phyloP scores from a whole-genome alignment of 2,329 filamentous ascomycete genomes.

The Botrytis paeoniae region DNA sequence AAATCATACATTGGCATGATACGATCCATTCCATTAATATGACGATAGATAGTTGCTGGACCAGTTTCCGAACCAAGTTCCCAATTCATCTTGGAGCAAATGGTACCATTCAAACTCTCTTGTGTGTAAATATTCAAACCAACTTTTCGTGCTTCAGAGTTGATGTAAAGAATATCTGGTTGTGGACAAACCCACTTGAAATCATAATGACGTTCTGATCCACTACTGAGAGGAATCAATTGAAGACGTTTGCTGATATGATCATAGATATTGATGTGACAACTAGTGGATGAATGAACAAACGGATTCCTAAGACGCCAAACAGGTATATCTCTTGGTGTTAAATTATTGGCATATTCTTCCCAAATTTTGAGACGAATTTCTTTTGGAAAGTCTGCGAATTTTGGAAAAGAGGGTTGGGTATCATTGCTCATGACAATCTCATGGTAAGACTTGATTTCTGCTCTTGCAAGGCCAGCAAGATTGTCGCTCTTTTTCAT shows the following conservation, averaged over 20 bases:
- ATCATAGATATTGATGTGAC: not conserved
- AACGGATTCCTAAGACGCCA: not conserved
- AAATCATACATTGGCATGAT: not conserved
- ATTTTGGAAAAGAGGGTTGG: not conserved
- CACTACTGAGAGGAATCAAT: not conserved
- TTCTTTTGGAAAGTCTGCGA: not conserved
- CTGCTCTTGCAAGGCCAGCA: not conserved
- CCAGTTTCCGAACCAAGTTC: not conserved
- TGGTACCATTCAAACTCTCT: not conserved
- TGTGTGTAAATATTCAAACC: not conserved
- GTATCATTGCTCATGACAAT: not conserved
- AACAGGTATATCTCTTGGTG: not conserved
- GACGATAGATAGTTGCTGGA: not conserved
- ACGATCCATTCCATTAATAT: not conserved
- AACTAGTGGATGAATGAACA: not conserved
- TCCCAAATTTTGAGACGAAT: slow-evolving; percentile 6
- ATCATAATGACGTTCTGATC: not conserved
- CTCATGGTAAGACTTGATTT: not conserved
- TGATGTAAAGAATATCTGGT: not conserved
- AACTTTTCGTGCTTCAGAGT: not conserved
- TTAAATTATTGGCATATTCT: not conserved
- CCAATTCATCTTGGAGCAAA: not conserved
- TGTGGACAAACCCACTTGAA: not conserved
- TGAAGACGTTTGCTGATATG: not conserved
- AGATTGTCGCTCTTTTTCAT: not conserved